phyloP scores from a whole-genome alignment of 1,139 yeast species.

The Zygoascus hellenicus region DNA sequence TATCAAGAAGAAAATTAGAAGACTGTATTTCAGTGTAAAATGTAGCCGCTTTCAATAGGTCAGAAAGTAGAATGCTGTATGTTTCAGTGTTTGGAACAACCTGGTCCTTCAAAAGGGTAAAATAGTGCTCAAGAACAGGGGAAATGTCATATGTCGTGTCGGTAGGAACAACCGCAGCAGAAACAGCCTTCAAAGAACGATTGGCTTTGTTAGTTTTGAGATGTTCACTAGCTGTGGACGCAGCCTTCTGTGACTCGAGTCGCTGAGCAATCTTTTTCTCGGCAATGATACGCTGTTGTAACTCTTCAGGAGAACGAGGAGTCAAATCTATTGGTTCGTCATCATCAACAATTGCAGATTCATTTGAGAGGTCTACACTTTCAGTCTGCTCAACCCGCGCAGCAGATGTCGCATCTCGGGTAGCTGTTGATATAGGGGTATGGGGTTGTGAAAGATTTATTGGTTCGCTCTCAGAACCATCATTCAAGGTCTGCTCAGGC shows the following conservation, averaged over 20 bases:
- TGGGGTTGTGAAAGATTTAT: not conserved
- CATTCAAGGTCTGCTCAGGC: not conserved
- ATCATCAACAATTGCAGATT: slow-evolving; percentile 8
- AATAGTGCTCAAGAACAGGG: slow-evolving; percentile 29
- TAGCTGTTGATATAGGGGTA: not conserved
- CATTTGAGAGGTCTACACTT: not conserved
- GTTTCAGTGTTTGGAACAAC: slow-evolving; percentile 28
- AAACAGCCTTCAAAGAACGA: slow-evolving; percentile 1
- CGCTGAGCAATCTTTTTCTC: slow-evolving; percentile 3
- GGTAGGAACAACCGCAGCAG: not conserved
- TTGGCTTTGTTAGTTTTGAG: not conserved
- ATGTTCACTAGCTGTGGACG: not conserved
- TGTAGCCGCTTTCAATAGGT: slow-evolving; percentile 26
- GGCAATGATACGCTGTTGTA: not conserved
- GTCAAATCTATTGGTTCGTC: not conserved
- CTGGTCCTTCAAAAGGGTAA: slow-evolving; percentile 26
- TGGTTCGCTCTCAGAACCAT: not conserved
- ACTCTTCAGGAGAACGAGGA: not conserved
- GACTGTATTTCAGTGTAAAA: slow-evolving; percentile 7
- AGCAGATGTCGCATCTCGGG: not conserved
- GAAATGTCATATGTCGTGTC: slow-evolving; percentile 14
- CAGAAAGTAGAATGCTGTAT: slow-evolving; percentile 27
- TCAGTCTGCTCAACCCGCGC: not conserved
- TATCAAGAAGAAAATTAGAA: not conserved
- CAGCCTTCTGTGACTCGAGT: not conserved